Conservation (phyloP, 768 basidiomycete genomes). For the Amanita rubescens region DNA sequence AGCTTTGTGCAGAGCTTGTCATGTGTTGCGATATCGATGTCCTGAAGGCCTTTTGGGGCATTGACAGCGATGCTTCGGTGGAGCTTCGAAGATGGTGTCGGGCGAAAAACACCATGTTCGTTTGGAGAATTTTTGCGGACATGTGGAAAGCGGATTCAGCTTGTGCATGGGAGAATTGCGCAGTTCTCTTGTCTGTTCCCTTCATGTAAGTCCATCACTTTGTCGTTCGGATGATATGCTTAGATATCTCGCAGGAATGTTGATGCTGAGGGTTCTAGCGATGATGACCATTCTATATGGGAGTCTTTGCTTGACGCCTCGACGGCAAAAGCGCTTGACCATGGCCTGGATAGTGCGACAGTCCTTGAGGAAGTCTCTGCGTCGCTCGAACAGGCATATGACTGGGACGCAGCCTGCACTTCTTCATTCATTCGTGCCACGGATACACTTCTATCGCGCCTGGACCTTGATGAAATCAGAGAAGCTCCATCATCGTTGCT, state of each 20-base stretch:
- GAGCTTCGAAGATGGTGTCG: conserved; percentile 28
- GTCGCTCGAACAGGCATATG: conserved; percentile 27
- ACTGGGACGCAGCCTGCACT: conserved; percentile 29
- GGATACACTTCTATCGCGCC: conserved; percentile 51
- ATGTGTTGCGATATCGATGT: conserved; percentile 38
- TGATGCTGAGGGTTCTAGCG: conserved; percentile 43
- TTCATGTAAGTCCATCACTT: conserved; percentile 43
- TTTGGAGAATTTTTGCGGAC: conserved; percentile 54
- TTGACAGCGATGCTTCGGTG: conserved; percentile 13
- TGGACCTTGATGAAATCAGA: conserved; percentile 42
- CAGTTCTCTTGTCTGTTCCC: conserved; percentile 50
- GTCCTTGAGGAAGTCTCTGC: conserved; percentile 54
- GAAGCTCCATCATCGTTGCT: conserved; percentile 48
- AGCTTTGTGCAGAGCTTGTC: conserved; percentile 48
- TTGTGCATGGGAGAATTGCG: conserved; percentile 47
- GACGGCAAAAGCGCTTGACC: conserved; percentile 51
- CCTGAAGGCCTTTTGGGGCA: conserved; percentile 51
- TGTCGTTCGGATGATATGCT: conserved; percentile 5
- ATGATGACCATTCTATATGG: conserved; percentile 54
- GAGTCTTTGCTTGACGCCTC: conserved; percentile 46
- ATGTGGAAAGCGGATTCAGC: conserved; percentile 44
- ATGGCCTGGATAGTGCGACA: conserved; percentile 42
- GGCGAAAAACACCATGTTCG: conserved; percentile 30
- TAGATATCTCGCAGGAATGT: conserved; percentile 24
- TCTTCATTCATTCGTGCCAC: conserved; percentile 44